phyloP scores from a whole-genome alignment of 768 basidiomycete species.

The Hemileccinum rubropunctum region DNA sequence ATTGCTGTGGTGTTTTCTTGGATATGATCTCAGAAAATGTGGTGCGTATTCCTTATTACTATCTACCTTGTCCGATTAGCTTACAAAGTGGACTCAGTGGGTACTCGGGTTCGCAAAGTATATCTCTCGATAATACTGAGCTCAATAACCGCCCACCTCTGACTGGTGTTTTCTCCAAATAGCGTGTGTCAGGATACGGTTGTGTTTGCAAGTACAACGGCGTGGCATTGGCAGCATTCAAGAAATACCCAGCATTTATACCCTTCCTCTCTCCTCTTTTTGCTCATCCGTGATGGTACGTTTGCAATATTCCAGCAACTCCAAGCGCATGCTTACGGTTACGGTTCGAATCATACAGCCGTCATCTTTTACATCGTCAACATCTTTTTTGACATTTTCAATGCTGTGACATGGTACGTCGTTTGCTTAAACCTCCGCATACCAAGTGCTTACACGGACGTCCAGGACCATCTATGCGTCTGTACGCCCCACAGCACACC shows the following conservation, averaged over 20 bases:
- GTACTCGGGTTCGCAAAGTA: constrained; percentile 2
- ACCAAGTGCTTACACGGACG: background rate
- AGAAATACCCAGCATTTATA: constrained; percentile 1
- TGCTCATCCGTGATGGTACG: constrained; percentile 15
- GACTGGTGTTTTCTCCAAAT: background rate
- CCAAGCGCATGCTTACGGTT: background rate
- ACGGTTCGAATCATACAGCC: background rate
- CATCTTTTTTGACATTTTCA: background rate
- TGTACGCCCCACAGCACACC: background rate
- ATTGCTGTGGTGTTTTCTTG: background rate
- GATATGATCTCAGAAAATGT: background rate
- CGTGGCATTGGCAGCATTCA: constrained; percentile 5
- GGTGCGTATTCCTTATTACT: background rate
- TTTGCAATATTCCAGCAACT: no score
- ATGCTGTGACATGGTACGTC: constrained; percentile 3
- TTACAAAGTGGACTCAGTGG: constrained; percentile 3
- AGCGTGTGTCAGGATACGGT: constrained; percentile 8
- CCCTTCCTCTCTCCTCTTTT: constrained; percentile 3
- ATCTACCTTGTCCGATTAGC: background rate
- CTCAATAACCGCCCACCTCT: background rate
- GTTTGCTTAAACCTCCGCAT: background rate
- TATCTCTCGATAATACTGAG: background rate
- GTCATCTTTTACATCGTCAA: constrained; percentile 3
- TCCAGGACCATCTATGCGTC: background rate
- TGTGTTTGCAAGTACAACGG: constrained; percentile 2